Percentiles rank a stretch among this genome's conserved stretches.
These are phyloP conservation scores for Chenopodium quinoa DNA, from an alignment of 148 eudicot genomes.

Conservation along the genomic window DNA sequence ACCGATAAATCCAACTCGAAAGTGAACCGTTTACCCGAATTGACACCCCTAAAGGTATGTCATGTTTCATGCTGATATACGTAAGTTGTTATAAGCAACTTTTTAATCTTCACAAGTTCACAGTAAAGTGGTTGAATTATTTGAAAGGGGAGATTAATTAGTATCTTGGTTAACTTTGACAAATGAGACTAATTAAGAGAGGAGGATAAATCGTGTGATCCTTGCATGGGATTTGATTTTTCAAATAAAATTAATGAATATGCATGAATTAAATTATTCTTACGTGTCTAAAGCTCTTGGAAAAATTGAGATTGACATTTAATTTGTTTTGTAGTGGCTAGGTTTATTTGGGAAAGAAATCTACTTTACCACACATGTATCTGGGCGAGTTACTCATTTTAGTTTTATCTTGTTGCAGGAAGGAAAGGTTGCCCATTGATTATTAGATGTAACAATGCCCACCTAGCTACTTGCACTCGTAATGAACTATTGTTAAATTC, in stretches of 20 bases:
- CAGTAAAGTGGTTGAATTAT: not conserved
- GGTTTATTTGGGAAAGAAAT: too few species aligned
- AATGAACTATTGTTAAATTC: too few species aligned
- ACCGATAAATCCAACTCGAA: too few species aligned
- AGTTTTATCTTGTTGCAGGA: too few species aligned
- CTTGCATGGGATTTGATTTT: not conserved
- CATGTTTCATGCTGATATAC: constrained; percentile 17
- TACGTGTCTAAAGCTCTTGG: not conserved
- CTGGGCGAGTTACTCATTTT: too few species aligned
- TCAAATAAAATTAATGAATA: not conserved
- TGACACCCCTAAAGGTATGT: not conserved
- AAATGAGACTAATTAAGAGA: not conserved
- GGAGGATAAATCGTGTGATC: not conserved
- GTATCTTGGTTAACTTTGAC: not conserved
- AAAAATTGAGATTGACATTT: too few species aligned
- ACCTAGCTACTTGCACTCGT: too few species aligned
- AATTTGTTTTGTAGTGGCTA: too few species aligned
- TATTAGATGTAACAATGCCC: too few species aligned
- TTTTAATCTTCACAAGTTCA: not conserved
- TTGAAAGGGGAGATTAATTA: not conserved
- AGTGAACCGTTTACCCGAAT: too few species aligned
- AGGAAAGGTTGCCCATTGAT: too few species aligned
- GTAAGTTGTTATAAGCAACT: not conserved
- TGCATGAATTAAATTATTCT: not conserved
- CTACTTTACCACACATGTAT: too few species aligned